Conservation (phyloP, 2,329 filamentous ascomycete genomes). For the Monosporascus sp. region DNA sequence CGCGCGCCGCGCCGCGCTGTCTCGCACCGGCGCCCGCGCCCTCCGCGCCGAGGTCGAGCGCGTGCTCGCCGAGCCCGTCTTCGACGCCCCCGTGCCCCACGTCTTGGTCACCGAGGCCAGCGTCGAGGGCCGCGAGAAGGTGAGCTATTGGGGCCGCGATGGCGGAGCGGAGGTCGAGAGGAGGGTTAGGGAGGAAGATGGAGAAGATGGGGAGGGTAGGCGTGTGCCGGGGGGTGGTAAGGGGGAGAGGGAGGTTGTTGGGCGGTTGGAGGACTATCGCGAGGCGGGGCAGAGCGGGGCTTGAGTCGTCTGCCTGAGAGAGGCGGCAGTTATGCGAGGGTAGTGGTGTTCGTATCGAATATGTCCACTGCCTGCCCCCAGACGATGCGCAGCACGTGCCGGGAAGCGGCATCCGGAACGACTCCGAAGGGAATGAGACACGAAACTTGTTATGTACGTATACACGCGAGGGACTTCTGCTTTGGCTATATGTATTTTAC, state of each 20-base stretch:
- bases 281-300: constrained; percentile 29
- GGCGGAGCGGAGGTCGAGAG: constrained; percentile 65
- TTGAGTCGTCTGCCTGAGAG: constrained; percentile 2
- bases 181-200: constrained; percentile 59
- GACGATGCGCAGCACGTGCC: too few relatives aligned
- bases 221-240: not conserved
- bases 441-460: not conserved
- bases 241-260: constrained; percentile 11
- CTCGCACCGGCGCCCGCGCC: constrained; percentile 71
- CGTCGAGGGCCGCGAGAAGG: constrained; percentile 56
- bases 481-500: not conserved
- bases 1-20: constrained; percentile 57
- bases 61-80: constrained; percentile 74
- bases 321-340: too few relatives aligned
- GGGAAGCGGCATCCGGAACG: too few relatives aligned
- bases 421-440: too few relatives aligned
- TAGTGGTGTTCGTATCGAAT: too few relatives aligned
- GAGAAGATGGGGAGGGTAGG: constrained; percentile 11
- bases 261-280: constrained; percentile 22
- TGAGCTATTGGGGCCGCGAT: constrained; percentile 62
- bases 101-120: constrained; percentile 68
- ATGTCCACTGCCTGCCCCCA: too few relatives aligned
- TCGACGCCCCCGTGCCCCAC: constrained; percentile 70
- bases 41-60: constrained; percentile 77
- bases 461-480: not conserved